Evolutionary conservation across 768 basidiomycete species (phyloP).

Genomic region (Pholiota conissans): DNA sequence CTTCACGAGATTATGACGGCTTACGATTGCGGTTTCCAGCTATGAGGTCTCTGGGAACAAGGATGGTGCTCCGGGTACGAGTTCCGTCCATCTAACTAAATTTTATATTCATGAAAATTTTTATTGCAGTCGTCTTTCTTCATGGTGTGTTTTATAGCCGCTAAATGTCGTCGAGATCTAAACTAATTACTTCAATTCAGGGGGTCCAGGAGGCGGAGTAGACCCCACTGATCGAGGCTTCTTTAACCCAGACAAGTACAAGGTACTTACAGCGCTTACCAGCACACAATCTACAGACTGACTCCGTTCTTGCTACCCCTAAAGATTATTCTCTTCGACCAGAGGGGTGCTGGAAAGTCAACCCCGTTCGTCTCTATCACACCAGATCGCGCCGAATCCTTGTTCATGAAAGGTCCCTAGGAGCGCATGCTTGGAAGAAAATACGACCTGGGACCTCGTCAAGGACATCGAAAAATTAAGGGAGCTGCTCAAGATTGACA

Average conservation of each 20-base stretch:
- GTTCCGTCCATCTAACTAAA: not conserved
- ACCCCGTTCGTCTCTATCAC: conserved; percentile 58
- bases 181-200: conserved; percentile 28
- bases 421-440: conserved; percentile 74
- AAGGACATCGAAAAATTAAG: conserved; percentile 86
- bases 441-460: conserved; percentile 94
- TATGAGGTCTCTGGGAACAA: conserved; percentile 83
- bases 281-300: not conserved
- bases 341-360: conserved; percentile 86
- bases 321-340: conserved; percentile 86
- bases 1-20: not conserved
- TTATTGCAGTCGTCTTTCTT: conserved; percentile 65
- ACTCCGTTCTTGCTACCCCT: not conserved
- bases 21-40: conserved; percentile 37
- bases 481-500: conserved; percentile 71
- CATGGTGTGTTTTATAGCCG: conserved; percentile 48
- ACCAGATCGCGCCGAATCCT: not conserved
- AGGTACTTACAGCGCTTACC: conserved; percentile 37
- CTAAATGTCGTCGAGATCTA: conserved; percentile 3
- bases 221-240: conserved; percentile 69
- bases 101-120: not conserved
- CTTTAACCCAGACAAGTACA: conserved; percentile 87
- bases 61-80: conserved; percentile 69
- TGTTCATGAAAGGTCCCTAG: conserved; percentile 32
- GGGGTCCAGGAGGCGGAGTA: conserved; percentile 81